Conservation (phyloP, 73 alveolate genomes). For the Symbiodinium natans region DNA sequence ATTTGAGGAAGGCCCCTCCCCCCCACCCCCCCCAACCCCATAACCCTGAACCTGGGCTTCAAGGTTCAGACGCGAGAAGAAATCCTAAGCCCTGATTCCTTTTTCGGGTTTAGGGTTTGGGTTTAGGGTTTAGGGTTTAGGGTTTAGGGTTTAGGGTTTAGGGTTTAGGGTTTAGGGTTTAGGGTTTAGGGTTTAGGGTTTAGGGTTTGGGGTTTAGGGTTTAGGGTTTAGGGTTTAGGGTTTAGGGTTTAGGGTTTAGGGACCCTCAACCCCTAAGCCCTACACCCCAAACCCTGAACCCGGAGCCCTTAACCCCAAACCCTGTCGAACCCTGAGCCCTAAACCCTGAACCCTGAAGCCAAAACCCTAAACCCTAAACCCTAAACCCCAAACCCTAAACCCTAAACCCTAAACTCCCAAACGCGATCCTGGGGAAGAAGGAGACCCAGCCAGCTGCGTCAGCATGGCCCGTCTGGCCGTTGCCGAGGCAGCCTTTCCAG, state of each 20-base stretch:
- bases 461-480: slow-evolving; percentile 84
- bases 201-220: too few species aligned
- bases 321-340: neutral
- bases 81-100: too few species aligned
- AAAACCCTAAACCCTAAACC: neutral
- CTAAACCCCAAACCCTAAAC: neutral
- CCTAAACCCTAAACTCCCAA: neutral
- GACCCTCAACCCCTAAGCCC: neutral
- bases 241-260: too few species aligned
- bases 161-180: too few species aligned
- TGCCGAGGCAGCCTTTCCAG: slow-evolving; percentile 44
- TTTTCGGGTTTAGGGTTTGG: neutral
- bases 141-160: neutral
- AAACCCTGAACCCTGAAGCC: neutral
- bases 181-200: too few species aligned
- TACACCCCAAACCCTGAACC: neutral
- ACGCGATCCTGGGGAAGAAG: neutral
- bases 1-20: too few species aligned
- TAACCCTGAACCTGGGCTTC: too few species aligned
- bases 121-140: neutral
- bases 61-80: too few species aligned
- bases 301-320: neutral
- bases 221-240: too few species aligned
- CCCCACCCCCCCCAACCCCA: too few species aligned
- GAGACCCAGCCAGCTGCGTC: slow-evolving; percentile 83